Base-by-base conservation (phyloP, 768 basidiomycete species). In the Trametes cubensis region DNA sequence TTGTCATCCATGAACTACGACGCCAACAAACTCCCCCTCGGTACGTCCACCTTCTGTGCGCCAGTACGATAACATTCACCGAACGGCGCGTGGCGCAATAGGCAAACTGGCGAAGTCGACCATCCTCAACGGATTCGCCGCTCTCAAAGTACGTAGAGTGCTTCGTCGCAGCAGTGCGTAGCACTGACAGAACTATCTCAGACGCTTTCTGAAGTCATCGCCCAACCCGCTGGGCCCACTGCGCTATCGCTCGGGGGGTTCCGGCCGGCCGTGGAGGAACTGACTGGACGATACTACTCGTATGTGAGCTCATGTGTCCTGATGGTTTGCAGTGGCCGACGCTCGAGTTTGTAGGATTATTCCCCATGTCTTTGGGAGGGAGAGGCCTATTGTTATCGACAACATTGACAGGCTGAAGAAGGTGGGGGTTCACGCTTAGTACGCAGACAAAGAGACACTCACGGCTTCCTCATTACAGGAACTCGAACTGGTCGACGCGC, bases 1-100 rank as follows among this genome's bases (percentile, higher is more conserved):
- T 71, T 87, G 67, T 81, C 82, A 17, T 81, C 83, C 6, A 85
- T 87, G 83, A 85, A 86, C 63, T 87, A 87, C 62, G 85, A 87
- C 67, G 85, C 85, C 4, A 81, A 81, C 66, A 87, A 86, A 66
- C 77, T 86, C 23, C 85, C 85, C 17, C 79, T 86, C 18, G 85
- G 85, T 79, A 69, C 47, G 64, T 48, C 15, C 20, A 21, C 17
- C 3, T 47, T 30, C 20, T 8, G 2, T 51, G 1, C 6, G 14
- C 40, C 10, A 34, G 34, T 34, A 23, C 14, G 34, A 21, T 7
- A 28, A 8, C 11, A 15, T 21, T 1, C 49, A 17, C 2, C 21
- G 7, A 40, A 11, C 49, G 10, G 54, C 21, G 4, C 13, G 25
- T 17, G 13, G 18, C 3, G 48, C 15, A 20, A 3, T 39, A 83